Evolutionary conservation across 1,284 basidiomycete genomes (phyloP), one percentile per base, ranked within the genome.

Genomic region (Moesziomyces sp.): DNA sequence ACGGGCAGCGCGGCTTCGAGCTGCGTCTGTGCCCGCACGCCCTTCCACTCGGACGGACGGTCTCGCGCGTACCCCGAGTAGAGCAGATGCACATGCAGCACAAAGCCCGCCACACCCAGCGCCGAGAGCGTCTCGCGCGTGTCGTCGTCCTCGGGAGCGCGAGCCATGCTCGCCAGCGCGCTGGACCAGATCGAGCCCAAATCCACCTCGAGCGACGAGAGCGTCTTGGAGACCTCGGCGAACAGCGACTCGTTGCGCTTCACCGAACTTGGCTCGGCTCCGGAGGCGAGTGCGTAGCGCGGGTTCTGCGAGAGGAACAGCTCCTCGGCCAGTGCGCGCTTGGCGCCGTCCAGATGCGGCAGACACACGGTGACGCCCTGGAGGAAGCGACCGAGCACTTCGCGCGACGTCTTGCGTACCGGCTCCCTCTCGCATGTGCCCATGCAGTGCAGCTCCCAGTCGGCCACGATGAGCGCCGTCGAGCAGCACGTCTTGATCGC

Each of bases 151-250:
- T 61, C 61, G 18, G 71, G 65, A 43, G 51, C 58, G 23, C 54
- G 52, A 35, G 61, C 49, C 61, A 74, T 64, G 19, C 53, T 47
- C 28, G 48, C 47, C 40, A 74, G 43, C 10, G 71, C 56, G 13
- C 53, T 55, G 14, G 58, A 54, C 71, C 71, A 74, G 35, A 74
- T 58, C 6, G 45, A 46, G 4, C 60, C 61, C 50, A 74, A 24
- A 5, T 74, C 71, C 8, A 74, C 51, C 19, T 69, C 61, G 10
- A 74, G 62, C 26, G 61, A 64, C 5, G 65, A 54, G 1, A 74
- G 48, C 47, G 71, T 74, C 40, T 65, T 68, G 34, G 65, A 64
- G 35, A 74, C 58, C 62, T 74, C 65, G 34, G 71, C 65, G 44
- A 68, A 74, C 0, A 65, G 52, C 44, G 60, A 28, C 23, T 74